These are phyloP conservation scores for Zarea fungicola DNA, from an alignment of 2,329 filamentous ascomycete species.

Conservation along the genomic window DNA sequence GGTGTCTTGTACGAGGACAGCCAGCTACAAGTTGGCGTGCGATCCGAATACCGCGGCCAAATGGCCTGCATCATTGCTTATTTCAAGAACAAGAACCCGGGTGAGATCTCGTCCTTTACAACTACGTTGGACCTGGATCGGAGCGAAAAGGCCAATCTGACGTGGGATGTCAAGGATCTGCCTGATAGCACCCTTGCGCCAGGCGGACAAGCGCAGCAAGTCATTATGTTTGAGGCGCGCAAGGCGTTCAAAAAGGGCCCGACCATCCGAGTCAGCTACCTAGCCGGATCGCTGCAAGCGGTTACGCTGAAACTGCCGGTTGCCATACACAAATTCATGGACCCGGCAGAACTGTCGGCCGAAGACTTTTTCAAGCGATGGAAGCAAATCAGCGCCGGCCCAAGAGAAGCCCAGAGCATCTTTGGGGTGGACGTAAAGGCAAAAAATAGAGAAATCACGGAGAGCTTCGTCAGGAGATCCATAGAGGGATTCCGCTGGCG, in stretches of 20 bases:
- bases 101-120: constrained; percentile 82
- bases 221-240: constrained; percentile 88
- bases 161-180: constrained; percentile 81
- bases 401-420: constrained; percentile 82
- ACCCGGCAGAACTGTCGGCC: constrained; percentile 73
- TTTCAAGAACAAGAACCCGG: constrained; percentile 89
- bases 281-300: constrained; percentile 88
- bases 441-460: constrained; percentile 57
- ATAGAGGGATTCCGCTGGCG: constrained; percentile 89
- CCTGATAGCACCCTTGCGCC: constrained; percentile 76
- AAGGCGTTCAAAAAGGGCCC: constrained; percentile 77
- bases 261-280: constrained; percentile 89
- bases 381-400: constrained; percentile 92
- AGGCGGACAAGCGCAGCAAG: constrained; percentile 80
- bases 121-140: constrained; percentile 83
- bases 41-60: constrained; percentile 92
- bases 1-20: constrained; percentile 92
- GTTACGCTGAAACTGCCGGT: constrained; percentile 88
- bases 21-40: constrained; percentile 85
- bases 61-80: constrained; percentile 94
- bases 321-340: constrained; percentile 93
- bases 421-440: constrained; percentile 60
- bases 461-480: constrained; percentile 63
- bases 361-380: constrained; percentile 99
- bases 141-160: constrained; percentile 59